Evolutionary conservation across 1,284 basidiomycete genomes (phyloP), one percentile per base, ranked within the genome.

Genomic region (Leccinum huronense): DNA sequence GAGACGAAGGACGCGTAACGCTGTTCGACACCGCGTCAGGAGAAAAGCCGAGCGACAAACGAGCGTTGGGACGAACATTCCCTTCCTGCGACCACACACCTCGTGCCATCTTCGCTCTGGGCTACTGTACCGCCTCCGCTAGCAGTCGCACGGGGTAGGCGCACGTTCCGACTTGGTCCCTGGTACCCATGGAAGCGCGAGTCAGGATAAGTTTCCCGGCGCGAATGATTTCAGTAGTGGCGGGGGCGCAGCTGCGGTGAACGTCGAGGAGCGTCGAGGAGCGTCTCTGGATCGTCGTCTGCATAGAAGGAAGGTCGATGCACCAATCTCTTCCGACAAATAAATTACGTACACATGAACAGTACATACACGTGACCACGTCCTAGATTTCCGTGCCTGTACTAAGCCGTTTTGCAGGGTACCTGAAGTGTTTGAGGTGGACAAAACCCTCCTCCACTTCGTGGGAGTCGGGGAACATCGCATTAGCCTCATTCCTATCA

Each of bases 81-180:
- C 73, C 84, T 86, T 14, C 90, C 90, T 1, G 89, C 85, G 9
- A 91, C 86, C 0, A 84, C 89, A 75, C 88, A 89, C 67, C 85
- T 79, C 36, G 71, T 70, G 1, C 86, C 87, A 68, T 92, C 90
- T 64, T 86, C 85, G 67, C 82, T 86, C 69, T 83, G 86, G 30
- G 88, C 82, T 55, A 93, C 83, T 0, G 84, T 79, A 1, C 88
- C 88, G 56, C 87, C 86, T 45, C 88, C 88, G 64, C 74, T 78
- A 2, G 83, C 76, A 19, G 84, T 83, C 38, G 82, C 86, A 14
- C 86, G 80, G 16, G 80, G 78, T 16, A 89, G 75, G 11, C 85
- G 84, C 23, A 87, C 86, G 66, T 80, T 84, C 23, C 86, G 81
- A 34, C 70, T 73, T 3, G 80, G 78, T 16, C 82, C 83, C 57